These are phyloP conservation scores for Agaricales sp. DNA, from an alignment of 1,284 basidiomycete genomes.

Conservation along the genomic window DNA sequence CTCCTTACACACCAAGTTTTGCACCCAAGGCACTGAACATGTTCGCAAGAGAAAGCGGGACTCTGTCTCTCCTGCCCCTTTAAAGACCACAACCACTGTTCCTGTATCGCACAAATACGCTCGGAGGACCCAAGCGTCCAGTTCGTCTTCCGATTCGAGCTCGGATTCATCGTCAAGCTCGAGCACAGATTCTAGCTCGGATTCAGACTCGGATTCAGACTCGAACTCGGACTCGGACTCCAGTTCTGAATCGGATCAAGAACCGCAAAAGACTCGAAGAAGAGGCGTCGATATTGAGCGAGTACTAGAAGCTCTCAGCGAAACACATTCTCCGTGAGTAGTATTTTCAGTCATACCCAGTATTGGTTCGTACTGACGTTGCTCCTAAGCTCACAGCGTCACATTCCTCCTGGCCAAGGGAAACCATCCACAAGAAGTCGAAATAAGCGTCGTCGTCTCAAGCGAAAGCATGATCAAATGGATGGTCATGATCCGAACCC, in stretches of 20 bases:
- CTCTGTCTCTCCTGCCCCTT: not conserved
- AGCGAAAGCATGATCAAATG: constrained; percentile 20
- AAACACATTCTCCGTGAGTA: no score
- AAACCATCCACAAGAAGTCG: constrained; percentile 56
- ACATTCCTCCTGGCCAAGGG: constrained; percentile 53
- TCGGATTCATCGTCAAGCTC: constrained; percentile 7
- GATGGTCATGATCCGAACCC: constrained; percentile 8
- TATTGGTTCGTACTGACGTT: no score
- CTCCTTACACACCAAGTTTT: not conserved
- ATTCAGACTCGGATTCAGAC: constrained; percentile 11
- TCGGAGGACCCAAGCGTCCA: not conserved
- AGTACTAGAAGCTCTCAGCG: no score
- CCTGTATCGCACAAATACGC: not conserved
- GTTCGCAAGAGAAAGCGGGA: not conserved
- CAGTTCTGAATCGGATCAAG: constrained; percentile 12
- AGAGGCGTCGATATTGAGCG: no score
- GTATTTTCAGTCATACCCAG: no score
- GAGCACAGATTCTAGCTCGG: not conserved
- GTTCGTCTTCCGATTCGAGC: not conserved
- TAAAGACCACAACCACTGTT: not conserved
- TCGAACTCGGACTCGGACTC: constrained; percentile 18
- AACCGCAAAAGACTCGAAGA: constrained; percentile 4
- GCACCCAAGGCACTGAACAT: not conserved
- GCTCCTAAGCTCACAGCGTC: no score
- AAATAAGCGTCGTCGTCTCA: constrained; percentile 53